Percentiles rank a stretch among this genome's conserved stretches.
Evolutionary conservation across 2,329 filamentous ascomycete genomes (phyloP).

Genomic region (Colletotrichum siamense): DNA sequence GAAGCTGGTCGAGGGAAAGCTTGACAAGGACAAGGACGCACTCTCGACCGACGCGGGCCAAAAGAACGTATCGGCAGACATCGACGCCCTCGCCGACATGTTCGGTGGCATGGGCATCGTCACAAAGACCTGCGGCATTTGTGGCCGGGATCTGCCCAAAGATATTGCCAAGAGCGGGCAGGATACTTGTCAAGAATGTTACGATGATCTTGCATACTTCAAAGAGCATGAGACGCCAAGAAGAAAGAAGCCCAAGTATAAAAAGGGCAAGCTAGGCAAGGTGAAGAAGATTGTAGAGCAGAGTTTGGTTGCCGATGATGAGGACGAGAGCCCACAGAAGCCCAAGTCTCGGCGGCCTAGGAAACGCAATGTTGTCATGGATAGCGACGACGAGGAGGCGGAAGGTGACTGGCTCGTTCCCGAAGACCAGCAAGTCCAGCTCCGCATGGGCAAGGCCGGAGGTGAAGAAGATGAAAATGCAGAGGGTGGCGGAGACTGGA

Average conservation of each 20-base stretch:
- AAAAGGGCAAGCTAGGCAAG: conserved; percentile 33
- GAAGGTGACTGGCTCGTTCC: conserved; percentile 83
- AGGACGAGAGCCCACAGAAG: conserved; percentile 20
- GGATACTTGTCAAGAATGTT: conserved; percentile 75
- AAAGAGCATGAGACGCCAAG: conserved; percentile 49
- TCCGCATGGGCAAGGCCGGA: conserved; percentile 78
- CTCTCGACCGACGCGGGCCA: conserved; percentile 60
- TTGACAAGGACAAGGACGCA: conserved; percentile 88
- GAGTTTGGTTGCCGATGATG: conserved; percentile 5
- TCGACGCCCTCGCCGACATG: conserved; percentile 85
- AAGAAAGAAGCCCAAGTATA: conserved; percentile 46
- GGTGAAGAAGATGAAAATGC: conserved; percentile 87
- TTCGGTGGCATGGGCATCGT: conserved; percentile 84
- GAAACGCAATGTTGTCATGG: conserved; percentile 63
- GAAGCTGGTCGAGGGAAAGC: conserved; percentile 81
- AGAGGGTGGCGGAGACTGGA: conserved; percentile 83
- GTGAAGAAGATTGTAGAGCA: conserved; percentile 27
- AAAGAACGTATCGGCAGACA: conserved; percentile 63
- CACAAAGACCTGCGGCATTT: conserved; percentile 82
- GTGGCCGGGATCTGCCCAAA: conserved; percentile 70
- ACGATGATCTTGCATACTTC: conserved; percentile 73
- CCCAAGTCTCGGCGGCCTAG: conserved; percentile 41
- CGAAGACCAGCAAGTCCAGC: conserved; percentile 64
- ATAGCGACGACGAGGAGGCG: conserved; percentile 73
- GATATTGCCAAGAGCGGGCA: conserved; percentile 45